These are phyloP conservation scores for Penicillium olsonii DNA, from an alignment of 2,329 filamentous ascomycete genomes.

Conservation along the genomic window DNA sequence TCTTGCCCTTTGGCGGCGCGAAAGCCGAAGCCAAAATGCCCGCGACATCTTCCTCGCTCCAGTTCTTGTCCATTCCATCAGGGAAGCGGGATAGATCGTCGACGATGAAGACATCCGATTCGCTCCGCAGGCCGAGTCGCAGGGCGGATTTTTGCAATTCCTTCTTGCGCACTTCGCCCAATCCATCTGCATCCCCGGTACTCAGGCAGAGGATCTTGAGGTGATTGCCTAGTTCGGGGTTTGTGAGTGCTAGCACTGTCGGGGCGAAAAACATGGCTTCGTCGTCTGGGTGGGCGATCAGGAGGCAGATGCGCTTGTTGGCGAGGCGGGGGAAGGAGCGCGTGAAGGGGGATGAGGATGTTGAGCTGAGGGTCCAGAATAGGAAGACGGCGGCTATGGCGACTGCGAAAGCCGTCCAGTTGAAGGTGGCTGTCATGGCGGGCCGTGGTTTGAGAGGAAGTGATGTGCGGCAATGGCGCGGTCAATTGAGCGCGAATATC, in stretches of 20 bases:
- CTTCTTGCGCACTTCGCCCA: conserved; percentile 78
- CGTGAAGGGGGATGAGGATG: conserved; percentile 41
- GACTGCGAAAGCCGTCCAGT: conserved; percentile 32
- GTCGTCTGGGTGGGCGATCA: conserved; percentile 97
- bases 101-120: conserved; percentile 82
- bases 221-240: conserved; percentile 79
- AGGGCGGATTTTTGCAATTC: conserved; percentile 82
- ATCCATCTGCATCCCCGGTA: conserved; percentile 82
- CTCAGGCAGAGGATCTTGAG: conserved; percentile 93
- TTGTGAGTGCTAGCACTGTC: conserved; percentile 78
- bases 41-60: conserved; percentile 72
- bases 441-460: neutral
- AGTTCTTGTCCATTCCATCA: conserved; percentile 81
- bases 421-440: conserved; percentile 24
- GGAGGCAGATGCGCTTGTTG: conserved; percentile 83
- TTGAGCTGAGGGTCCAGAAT: conserved; percentile 46
- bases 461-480: neutral
- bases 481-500: neutral
- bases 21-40: conserved; percentile 72
- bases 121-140: conserved; percentile 70
- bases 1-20: conserved; percentile 59
- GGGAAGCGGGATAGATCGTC: conserved; percentile 76
- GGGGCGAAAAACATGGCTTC: conserved; percentile 99
- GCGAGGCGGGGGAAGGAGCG: conserved; percentile 60
- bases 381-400: conserved; percentile 45